A percentile compares a stretch with the other conserved stretches of the same genome.
Conservation (phyloP, 2,329 filamentous ascomycete genomes). For the Malbranchea zuffiana region DNA sequence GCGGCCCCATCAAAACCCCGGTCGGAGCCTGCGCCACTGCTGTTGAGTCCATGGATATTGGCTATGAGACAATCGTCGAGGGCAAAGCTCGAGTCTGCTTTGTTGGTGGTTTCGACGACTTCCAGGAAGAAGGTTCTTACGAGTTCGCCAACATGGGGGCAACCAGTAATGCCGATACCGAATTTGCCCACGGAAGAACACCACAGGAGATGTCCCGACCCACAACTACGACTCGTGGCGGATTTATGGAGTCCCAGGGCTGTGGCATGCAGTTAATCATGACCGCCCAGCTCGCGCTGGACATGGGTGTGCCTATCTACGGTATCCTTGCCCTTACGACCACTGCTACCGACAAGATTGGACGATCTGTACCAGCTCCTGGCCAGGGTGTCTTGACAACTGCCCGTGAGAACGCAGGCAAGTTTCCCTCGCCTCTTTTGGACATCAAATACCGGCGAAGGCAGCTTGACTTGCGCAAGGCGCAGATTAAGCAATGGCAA, state of each 20-base stretch:
- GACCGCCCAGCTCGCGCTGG: constrained; percentile 87
- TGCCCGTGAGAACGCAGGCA: constrained; percentile 78
- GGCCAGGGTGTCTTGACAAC: constrained; percentile 95
- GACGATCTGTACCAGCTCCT: constrained; percentile 89
- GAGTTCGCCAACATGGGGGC: constrained; percentile 99
- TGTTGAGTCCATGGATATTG: constrained; percentile 94
- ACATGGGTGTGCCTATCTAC: constrained; percentile 98
- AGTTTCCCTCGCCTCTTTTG: constrained; percentile 87
- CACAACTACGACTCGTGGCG: constrained; percentile 89
- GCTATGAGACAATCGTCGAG: constrained; percentile 96
- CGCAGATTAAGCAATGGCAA: constrained; percentile 92
- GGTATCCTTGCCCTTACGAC: constrained; percentile 87
- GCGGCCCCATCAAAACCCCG: constrained; percentile 95
- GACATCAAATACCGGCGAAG: constrained; percentile 96
- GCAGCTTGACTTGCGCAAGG: constrained; percentile 86
- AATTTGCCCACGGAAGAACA: constrained; percentile 89
- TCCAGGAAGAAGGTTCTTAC: constrained; percentile 97
- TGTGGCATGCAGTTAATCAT: constrained; percentile 98
- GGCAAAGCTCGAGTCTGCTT: constrained; percentile 96
- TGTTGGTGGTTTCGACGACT: constrained; percentile 97
- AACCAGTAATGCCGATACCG: constrained; percentile 94
- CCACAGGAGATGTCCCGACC: constrained; percentile 96
- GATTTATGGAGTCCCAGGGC: constrained; percentile 99
- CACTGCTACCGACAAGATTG: constrained; percentile 98
- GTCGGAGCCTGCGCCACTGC: constrained; percentile 95